Percentiles rank a stretch among this genome's conserved stretches.
Conservation (phyloP, 2,329 filamentous ascomycete genomes). For the Ophiostoma pallidulum region DNA sequence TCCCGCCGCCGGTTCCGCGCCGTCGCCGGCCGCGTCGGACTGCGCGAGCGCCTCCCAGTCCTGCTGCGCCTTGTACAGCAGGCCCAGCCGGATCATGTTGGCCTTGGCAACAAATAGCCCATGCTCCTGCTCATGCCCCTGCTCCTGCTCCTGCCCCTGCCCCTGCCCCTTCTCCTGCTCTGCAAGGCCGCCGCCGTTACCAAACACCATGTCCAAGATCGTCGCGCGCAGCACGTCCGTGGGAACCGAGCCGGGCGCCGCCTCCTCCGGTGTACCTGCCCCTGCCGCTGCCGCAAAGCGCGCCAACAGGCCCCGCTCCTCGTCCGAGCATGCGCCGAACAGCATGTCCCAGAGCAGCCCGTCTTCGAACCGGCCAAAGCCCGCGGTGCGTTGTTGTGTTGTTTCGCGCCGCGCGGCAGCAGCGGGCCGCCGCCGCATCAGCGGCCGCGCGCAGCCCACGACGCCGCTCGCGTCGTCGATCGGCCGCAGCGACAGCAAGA, state of each 20-base stretch:
- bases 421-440: slow-evolving; percentile 18
- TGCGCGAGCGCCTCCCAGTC: slow-evolving; percentile 36
- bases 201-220: slow-evolving; percentile 21
- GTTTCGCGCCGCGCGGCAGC: background rate
- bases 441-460: slow-evolving; percentile 33
- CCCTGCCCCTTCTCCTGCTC: slow-evolving; percentile 12
- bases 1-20: background rate
- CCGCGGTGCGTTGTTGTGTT: no score
- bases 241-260: background rate
- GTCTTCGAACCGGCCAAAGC: slow-evolving; percentile 33
- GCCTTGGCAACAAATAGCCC: slow-evolving; percentile 29
- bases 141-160: slow-evolving; percentile 11
- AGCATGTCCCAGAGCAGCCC: slow-evolving; percentile 43
- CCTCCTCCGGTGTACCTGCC: background rate
- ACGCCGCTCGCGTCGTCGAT: slow-evolving; percentile 38
- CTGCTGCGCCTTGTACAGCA: slow-evolving; percentile 29
- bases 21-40: slow-evolving; percentile 27
- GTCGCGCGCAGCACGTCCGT: slow-evolving; percentile 7
- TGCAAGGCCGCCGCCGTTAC: slow-evolving; percentile 8
- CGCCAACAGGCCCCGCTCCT: slow-evolving; percentile 18
- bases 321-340: slow-evolving; percentile 24
- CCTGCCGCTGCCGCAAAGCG: background rate
- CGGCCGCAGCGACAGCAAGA: slow-evolving; percentile 44
- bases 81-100: slow-evolving; percentile 23
- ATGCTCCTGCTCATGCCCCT: slow-evolving; percentile 14